Evolutionary conservation across 257 asterid genomes (phyloP), one percentile per base, ranked within the genome.

Genomic region (Salvia hispanica): DNA sequence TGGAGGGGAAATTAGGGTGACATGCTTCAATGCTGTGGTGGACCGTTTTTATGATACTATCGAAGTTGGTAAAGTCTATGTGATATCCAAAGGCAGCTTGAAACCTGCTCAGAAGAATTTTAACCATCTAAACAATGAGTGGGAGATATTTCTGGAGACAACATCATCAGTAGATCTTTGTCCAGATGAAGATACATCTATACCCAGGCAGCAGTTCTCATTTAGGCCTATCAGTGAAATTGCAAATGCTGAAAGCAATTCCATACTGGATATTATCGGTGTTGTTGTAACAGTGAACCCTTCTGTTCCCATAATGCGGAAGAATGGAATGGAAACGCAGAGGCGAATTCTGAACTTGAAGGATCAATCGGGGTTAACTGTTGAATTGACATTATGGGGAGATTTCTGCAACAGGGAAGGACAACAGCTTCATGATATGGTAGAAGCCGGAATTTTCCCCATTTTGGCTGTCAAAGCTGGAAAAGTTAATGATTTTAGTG

Each of bases 251-350:
- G 99, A 88, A 80, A 94, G 71, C 76, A 94, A 88, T 78, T 79
- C 95, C 40, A 86, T 91, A 58, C 73, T 94, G 73, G 99, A 90
- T 77, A 76, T 90, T 61, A 94, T 94, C 69, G 99, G 96, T 37
- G 77, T 90, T 37, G 95, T 94, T 15, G 82, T 71, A 56, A 64
- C 78, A 14, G 95, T 91, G 46, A 87, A 91, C 80, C 99, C 97
- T 59, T 88, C 96, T 66, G 95, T 94, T 67, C 95, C 95, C 21
- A 87, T 94, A 70, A 11, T 85, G 88, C 89, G 97, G 80, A 91
- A 91, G 83, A 94, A 94, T 79, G 99, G 99, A 57, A 86, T 85
- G 97, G 99, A 94, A 82, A 94, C 99, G 62, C 95, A 85, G 67
- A 83, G 88, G 81, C 83, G 97, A 78, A 78, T 83, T 66, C 74